phyloP scores from a whole-genome alignment of 768 basidiomycete species.

The Hypholoma sublateritium region DNA sequence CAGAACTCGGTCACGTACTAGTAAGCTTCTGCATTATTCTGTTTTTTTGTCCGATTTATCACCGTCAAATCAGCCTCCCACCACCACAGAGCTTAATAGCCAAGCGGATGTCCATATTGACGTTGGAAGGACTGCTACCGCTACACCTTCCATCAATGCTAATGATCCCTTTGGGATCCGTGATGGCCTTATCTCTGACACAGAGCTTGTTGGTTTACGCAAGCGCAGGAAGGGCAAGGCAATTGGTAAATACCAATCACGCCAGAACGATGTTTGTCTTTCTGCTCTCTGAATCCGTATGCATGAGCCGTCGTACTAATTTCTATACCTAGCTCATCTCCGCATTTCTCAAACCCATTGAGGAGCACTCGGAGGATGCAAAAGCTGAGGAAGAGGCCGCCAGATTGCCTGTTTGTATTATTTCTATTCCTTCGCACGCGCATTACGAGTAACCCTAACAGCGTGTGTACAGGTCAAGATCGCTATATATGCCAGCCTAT shows the following conservation, averaged over 20 bases:
- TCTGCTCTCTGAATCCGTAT: not conserved
- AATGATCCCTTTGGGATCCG: conserved; percentile 71
- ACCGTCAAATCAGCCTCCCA: no score
- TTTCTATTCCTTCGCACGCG: not conserved
- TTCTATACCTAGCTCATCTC: conserved; percentile 62
- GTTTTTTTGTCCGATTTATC: no score
- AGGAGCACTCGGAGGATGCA: conserved; percentile 84
- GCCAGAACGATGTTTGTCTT: conserved; percentile 63
- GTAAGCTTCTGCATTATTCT: no score
- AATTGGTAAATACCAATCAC: conserved; percentile 64
- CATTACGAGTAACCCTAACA: no score
- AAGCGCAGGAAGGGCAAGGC: conserved; percentile 58
- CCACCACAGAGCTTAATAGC: no score
- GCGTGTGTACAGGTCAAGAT: conserved; percentile 67
- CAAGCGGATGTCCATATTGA: no score
- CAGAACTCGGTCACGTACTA: no score
- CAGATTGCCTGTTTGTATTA: conserved; percentile 59
- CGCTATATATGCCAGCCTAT: conserved; percentile 80
- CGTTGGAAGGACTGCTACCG: no score
- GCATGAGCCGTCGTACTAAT: conserved; percentile 4
- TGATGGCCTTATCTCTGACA: conserved; percentile 57
- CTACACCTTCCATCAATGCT: conserved; percentile 9
- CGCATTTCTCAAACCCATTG: conserved; percentile 87
- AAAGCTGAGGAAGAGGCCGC: conserved; percentile 62
- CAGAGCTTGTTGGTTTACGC: conserved; percentile 61